Evolutionary conservation across 2,329 filamentous ascomycete species (phyloP).

Genomic region (Hymenoscyphus linearis): DNA sequence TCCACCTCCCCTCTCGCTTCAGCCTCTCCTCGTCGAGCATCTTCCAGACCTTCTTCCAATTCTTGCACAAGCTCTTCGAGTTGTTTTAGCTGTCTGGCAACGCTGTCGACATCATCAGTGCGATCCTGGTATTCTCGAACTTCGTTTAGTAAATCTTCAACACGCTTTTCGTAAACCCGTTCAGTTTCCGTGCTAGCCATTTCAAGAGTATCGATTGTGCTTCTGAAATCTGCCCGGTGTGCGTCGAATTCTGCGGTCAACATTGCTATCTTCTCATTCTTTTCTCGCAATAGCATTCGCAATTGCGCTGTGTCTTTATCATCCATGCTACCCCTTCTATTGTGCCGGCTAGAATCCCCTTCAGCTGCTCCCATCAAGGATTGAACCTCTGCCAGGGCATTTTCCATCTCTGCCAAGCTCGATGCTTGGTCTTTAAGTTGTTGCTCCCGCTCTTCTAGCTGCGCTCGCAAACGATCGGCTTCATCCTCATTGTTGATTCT

Average conservation of each 20-base stretch:
- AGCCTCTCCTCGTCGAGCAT: constrained; percentile 87
- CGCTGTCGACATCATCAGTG: constrained; percentile 83
- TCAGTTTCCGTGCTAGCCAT: constrained; percentile 94
- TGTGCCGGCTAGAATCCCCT: constrained; percentile 39
- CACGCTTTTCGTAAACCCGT: constrained; percentile 89
- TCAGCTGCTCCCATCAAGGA: constrained; percentile 57
- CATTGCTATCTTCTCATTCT: constrained; percentile 93
- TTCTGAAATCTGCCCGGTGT: constrained; percentile 91
- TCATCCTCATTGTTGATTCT: constrained; percentile 52
- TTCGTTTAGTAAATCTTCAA: constrained; percentile 79
- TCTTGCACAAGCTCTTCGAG: constrained; percentile 95
- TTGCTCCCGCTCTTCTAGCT: constrained; percentile 78
- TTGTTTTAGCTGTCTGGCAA: constrained; percentile 88
- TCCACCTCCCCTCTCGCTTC: constrained; percentile 95
- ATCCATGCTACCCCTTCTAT: constrained; percentile 46
- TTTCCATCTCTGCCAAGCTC: constrained; percentile 84
- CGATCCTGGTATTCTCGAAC: constrained; percentile 76
- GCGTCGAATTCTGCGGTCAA: constrained; percentile 92
- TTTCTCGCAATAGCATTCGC: constrained; percentile 79
- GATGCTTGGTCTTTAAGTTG: constrained; percentile 85
- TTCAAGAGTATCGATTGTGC: constrained; percentile 93
- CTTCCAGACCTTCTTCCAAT: constrained; percentile 92
- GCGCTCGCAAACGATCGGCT: constrained; percentile 62
- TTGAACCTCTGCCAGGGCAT: constrained; percentile 75
- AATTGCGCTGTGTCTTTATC: constrained; percentile 73